A percentile compares a stretch with the other conserved stretches of the same genome.
phyloP scores from a whole-genome alignment of 148 eudicot genomes.

The Chenopodium suecicum region DNA sequence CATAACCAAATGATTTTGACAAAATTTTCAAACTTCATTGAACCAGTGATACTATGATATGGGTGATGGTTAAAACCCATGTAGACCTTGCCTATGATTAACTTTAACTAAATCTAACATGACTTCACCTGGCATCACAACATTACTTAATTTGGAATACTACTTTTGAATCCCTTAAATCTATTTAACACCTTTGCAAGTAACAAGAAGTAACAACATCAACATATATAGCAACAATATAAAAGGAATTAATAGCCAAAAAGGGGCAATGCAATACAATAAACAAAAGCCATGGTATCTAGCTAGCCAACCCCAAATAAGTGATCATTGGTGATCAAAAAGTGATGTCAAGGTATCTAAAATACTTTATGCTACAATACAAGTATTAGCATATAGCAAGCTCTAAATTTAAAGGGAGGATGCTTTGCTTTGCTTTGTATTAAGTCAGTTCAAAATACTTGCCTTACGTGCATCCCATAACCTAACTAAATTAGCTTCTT shows the following conservation, averaged over 20 bases:
- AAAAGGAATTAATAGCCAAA: neutral
- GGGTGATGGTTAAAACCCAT: no score
- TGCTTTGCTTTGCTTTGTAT: constrained; percentile 31
- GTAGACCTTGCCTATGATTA: no score
- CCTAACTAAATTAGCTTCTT: no score
- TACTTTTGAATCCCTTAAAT: neutral
- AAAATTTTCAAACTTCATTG: no score
- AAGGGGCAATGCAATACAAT: constrained; percentile 4
- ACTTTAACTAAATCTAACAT: no score
- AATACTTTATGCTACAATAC: neutral
- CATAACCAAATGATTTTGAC: no score
- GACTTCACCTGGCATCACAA: neutral
- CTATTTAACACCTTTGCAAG: constrained; percentile 10
- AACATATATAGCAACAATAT: neutral
- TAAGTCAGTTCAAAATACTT: constrained; percentile 24
- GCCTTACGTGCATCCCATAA: constrained; percentile 26
- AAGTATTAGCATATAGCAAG: neutral
- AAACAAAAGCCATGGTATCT: neutral
- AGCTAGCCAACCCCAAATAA: constrained; percentile 17
- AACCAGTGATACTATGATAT: no score
- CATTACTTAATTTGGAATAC: no score
- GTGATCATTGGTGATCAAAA: constrained; percentile 21
- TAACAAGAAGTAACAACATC: neutral
- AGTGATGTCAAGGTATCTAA: constrained; percentile 26
- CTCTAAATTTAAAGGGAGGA: constrained; percentile 5